These are phyloP conservation scores for Mycena capillaripes DNA, from an alignment of 768 basidiomycete genomes.

Conservation along the genomic window DNA sequence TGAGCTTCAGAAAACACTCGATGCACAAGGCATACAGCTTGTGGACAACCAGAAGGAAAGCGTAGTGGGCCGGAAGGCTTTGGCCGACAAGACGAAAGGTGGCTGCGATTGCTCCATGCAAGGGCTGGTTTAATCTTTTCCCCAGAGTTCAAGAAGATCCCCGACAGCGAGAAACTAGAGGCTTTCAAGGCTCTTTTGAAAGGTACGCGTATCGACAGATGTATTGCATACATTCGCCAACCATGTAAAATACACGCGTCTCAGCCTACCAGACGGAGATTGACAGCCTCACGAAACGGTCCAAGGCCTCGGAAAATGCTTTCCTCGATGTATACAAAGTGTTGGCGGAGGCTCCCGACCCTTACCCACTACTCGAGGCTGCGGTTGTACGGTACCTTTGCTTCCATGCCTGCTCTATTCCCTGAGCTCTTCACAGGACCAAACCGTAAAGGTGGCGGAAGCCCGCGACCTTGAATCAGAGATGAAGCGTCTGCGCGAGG, in stretches of 20 bases:
- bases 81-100: conserved; percentile 98
- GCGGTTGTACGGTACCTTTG: conserved; percentile 75
- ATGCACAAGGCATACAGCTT: conserved; percentile 93
- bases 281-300: conserved; percentile 93
- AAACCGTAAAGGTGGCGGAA: conserved; percentile 92
- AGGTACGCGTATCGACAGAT: conserved; percentile 57
- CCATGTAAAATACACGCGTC: conserved; percentile 11
- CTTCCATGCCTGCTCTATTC: background rate
- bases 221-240: background rate
- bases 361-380: conserved; percentile 95
- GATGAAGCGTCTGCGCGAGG: conserved; percentile 78
- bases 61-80: conserved; percentile 90
- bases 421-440: conserved; percentile 70
- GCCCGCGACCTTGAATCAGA: conserved; percentile 83
- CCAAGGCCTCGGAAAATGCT: conserved; percentile 93
- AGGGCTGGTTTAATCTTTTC: background rate
- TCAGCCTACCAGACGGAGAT: conserved; percentile 97
- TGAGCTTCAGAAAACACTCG: conserved; percentile 93
- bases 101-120: background rate
- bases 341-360: conserved; percentile 96
- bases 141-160: conserved; percentile 95
- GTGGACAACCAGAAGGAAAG: conserved; percentile 99
- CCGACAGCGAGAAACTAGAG: conserved; percentile 89
- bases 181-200: conserved; percentile 94
- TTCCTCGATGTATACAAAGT: conserved; percentile 98